Conservation (phyloP, 1,284 basidiomycete genomes). For the Xerocomus nothofagi region DNA sequence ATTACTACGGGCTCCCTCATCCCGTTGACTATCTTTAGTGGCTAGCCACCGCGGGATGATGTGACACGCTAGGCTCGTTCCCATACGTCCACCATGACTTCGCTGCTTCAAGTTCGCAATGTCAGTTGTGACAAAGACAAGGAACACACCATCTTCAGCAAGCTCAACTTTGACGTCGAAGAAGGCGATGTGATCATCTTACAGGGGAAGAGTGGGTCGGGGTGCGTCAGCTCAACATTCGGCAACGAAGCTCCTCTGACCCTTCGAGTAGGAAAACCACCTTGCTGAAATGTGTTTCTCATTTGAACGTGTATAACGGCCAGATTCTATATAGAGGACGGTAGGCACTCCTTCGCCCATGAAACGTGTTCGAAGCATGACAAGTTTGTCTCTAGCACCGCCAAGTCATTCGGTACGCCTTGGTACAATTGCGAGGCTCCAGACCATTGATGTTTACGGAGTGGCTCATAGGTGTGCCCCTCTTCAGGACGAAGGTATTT, state of each 20-base stretch:
- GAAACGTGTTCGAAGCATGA: conserved; percentile 2
- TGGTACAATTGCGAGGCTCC: background rate
- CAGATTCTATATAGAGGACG: conserved; percentile 63
- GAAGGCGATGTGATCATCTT: conserved; percentile 73
- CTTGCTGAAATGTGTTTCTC: conserved; percentile 78
- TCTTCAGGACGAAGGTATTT: conserved; percentile 72
- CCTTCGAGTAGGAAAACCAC: conserved; percentile 64
- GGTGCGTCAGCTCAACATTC: conserved; percentile 39
- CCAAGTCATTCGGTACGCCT: conserved; percentile 52
- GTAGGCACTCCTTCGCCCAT: conserved; percentile 37
- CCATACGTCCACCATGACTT: conserved; percentile 21
- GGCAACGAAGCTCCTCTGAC: conserved; percentile 1
- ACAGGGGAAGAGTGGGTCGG: conserved; percentile 72
- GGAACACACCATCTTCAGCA: conserved; percentile 46
- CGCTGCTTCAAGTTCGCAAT: conserved; percentile 26
- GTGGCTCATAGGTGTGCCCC: conserved; percentile 59
- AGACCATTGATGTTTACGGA: conserved; percentile 5
- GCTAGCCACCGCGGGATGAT: conserved; percentile 26
- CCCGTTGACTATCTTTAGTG: conserved; percentile 1
- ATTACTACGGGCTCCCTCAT: conserved; percentile 18
- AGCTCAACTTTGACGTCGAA: conserved; percentile 59
- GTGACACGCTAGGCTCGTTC: no score
- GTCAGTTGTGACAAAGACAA: conserved; percentile 31
- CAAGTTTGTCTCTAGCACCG: conserved; percentile 40
- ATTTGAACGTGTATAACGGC: conserved; percentile 73